Evolutionary conservation across 768 basidiomycete genomes (phyloP).

Genomic region (Podaxis carcinomalis): DNA sequence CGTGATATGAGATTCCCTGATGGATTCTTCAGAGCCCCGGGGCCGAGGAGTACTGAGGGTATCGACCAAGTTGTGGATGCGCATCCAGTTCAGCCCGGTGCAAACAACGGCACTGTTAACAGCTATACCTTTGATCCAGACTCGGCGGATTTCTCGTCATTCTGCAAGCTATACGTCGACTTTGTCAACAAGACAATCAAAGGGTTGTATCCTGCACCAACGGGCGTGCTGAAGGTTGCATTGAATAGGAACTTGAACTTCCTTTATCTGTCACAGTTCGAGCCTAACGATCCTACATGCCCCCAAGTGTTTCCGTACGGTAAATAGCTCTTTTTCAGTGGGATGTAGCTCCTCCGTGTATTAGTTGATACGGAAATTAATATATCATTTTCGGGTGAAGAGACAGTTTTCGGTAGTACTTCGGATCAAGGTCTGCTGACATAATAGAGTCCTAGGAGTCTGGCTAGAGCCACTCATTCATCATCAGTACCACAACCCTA

Average conservation of each 20-base stretch:
- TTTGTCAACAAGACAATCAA: conserved; percentile 16
- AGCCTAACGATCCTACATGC: neutral
- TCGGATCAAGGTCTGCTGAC: too few relatives aligned
- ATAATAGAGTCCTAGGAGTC: too few relatives aligned
- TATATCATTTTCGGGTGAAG: too few relatives aligned
- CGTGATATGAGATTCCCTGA: conserved; percentile 12
- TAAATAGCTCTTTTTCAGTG: neutral
- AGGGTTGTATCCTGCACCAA: conserved; percentile 16
- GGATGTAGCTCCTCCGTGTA: neutral
- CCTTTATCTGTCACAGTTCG: neutral
- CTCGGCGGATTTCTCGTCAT: conserved; percentile 7
- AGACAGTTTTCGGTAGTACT: too few relatives aligned
- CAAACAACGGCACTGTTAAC: conserved; percentile 9
- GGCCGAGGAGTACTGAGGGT: neutral
- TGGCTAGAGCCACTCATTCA: too few relatives aligned
- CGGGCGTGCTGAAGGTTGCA: conserved; percentile 4
- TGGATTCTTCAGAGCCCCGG: conserved; percentile 12
- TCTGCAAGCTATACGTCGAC: conserved; percentile 15
- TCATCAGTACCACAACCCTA: too few relatives aligned
- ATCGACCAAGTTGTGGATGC: conserved; percentile 7
- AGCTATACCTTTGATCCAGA: conserved; percentile 13
- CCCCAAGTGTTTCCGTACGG: neutral
- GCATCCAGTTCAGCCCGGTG: conserved; percentile 14
- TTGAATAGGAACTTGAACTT: conserved; percentile 11
- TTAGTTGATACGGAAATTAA: too few relatives aligned